phyloP scores from a whole-genome alignment of 352 stramenopile genomes.

The Globisporangium lucens region DNA sequence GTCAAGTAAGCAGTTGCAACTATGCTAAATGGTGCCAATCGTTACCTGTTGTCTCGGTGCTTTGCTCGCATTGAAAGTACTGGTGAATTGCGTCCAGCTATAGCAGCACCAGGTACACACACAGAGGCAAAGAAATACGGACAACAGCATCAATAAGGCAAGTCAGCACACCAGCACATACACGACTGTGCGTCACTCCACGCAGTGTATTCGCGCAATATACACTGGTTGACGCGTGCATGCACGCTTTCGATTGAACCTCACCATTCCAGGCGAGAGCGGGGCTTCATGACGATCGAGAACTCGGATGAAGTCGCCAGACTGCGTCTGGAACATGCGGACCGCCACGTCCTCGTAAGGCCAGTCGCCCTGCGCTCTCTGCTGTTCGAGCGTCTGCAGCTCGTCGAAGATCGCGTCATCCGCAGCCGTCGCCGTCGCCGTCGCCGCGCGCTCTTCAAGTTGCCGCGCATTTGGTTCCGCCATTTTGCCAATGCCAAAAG shows the following conservation, averaged over 20 bases:
- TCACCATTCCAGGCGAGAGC: conserved; percentile 51
- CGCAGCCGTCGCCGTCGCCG: background rate
- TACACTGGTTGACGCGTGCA: background rate
- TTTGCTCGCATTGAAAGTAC: conserved; percentile 9
- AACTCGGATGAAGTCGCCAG: conserved; percentile 56
- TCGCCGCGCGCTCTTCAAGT: background rate
- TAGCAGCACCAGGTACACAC: background rate
- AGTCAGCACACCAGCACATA: background rate
- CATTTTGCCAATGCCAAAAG: background rate
- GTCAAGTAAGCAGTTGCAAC: background rate
- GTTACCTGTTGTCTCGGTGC: background rate
- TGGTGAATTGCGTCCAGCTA: conserved; percentile 20
- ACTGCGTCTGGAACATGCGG: conserved; percentile 10
- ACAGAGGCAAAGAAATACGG: background rate
- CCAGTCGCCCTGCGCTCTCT: conserved; percentile 23
- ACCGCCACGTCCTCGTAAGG: conserved; percentile 10
- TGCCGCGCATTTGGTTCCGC: background rate
- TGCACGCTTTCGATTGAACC: background rate
- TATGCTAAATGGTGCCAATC: background rate
- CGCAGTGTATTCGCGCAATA: too few relatives aligned
- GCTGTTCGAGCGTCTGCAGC: conserved; percentile 29
- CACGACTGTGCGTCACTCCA: background rate
- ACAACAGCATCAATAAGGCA: background rate
- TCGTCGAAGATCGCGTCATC: conserved; percentile 24
- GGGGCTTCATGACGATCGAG: conserved; percentile 53